Conservation (phyloP, 1,139 yeast species). For the Debaryomyces sp. region DNA sequence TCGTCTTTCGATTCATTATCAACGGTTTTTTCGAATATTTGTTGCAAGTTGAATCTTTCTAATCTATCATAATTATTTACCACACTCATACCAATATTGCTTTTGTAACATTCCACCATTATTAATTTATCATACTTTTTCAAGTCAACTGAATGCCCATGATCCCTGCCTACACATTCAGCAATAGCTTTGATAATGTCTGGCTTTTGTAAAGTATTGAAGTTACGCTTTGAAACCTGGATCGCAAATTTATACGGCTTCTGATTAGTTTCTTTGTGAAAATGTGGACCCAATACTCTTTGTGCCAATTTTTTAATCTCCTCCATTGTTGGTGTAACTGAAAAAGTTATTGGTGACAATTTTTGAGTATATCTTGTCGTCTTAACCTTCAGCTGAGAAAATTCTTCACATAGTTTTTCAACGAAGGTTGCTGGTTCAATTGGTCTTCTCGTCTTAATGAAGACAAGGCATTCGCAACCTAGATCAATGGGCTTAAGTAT, state of each 20-base stretch:
- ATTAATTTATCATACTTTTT: constrained; percentile 79
- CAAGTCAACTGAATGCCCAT: constrained; percentile 78
- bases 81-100: constrained; percentile 79
- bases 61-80: constrained; percentile 62
- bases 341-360: constrained; percentile 74
- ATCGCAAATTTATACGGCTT: constrained; percentile 72
- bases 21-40: constrained; percentile 54
- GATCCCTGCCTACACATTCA: constrained; percentile 65
- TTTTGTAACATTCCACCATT: constrained; percentile 85
- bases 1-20: constrained; percentile 16
- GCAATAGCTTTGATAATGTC: constrained; percentile 76
- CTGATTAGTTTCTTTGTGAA: constrained; percentile 56
- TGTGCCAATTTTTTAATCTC: constrained; percentile 63
- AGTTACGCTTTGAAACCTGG: constrained; percentile 77
- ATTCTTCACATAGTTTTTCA: constrained; percentile 61
- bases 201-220: constrained; percentile 68
- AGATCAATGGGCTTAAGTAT: constrained; percentile 66
- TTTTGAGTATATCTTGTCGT: constrained; percentile 76
- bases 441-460: constrained; percentile 78
- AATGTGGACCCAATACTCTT: constrained; percentile 65
- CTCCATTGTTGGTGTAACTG: constrained; percentile 72
- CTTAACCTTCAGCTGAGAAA: constrained; percentile 51
- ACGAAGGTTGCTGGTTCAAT: constrained; percentile 77
- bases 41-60: constrained; percentile 64
- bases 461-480: constrained; percentile 83